A percentile compares a stretch with the other conserved stretches of the same genome.
Evolutionary conservation across 192 early-diverging fungal species (phyloP).

Genomic region (Entophlyctis luteolus): DNA sequence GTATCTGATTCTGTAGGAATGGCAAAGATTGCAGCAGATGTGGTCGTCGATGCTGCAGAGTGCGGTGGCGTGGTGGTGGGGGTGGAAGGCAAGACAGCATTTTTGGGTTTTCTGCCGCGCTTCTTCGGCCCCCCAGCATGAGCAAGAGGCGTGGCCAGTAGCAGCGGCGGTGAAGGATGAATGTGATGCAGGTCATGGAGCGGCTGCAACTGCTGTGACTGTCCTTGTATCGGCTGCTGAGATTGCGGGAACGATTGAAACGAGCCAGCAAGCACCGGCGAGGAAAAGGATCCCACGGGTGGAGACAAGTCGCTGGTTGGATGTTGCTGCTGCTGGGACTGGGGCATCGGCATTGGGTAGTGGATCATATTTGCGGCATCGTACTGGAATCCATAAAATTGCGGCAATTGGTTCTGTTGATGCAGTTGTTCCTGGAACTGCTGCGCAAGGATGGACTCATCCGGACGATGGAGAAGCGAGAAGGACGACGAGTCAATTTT

Average conservation of each 20-base stretch:
- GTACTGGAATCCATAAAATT: too few relatives aligned
- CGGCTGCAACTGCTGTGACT: not conserved
- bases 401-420: not conserved
- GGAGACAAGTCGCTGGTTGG: not conserved
- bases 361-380: too few relatives aligned
- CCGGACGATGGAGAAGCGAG: not conserved
- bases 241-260: not conserved
- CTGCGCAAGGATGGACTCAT: not conserved
- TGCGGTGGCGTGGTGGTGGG: not conserved
- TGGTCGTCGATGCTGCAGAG: not conserved
- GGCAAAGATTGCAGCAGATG: not conserved
- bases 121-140: slow-evolving; percentile 6
- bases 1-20: not conserved
- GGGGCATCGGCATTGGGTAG: too few relatives aligned
- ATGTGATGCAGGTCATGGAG: not conserved
- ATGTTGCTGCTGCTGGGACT: not conserved
- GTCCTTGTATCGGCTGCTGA: not conserved
- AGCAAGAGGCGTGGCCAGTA: not conserved
- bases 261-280: not conserved
- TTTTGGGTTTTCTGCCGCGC: slow-evolving; percentile 13
- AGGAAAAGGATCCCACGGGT: not conserved
- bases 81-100: not conserved
- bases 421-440: not conserved
- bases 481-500: not conserved
- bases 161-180: not conserved